Conservation (phyloP, 805 yeast genomes). For the Metschnikowia chrysomelidarum region DNA sequence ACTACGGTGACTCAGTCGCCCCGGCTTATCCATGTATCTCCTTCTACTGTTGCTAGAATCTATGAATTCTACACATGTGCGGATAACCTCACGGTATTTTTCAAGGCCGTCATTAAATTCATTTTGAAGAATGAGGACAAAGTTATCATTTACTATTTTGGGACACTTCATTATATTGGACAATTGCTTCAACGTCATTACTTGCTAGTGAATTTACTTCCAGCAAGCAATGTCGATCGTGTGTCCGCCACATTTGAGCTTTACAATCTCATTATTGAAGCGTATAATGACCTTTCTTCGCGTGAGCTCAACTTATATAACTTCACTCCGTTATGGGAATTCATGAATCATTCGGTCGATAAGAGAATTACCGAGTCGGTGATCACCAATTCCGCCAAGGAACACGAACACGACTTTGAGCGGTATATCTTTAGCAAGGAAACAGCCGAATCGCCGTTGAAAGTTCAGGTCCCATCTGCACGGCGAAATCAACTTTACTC, state of each 20-base stretch:
- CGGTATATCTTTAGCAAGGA: conserved; percentile 23
- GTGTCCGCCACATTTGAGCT: conserved; percentile 33
- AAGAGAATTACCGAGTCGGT: conserved; percentile 13
- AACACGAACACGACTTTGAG: conserved; percentile 4
- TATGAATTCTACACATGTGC: conserved; percentile 36
- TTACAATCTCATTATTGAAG: conserved; percentile 32
- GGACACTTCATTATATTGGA: conserved; percentile 36
- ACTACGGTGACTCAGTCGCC: conserved; percentile 32
- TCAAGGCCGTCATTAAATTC: conserved; percentile 33
- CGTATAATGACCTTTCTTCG: conserved; percentile 32
- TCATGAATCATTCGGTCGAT: conserved; percentile 29
- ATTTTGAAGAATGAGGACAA: conserved; percentile 40
- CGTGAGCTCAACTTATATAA: conserved; percentile 35
- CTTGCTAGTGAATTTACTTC: conserved; percentile 30
- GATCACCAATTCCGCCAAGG: conserved; percentile 1
- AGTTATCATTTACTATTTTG: conserved; percentile 41
- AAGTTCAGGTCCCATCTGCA: conserved; percentile 22
- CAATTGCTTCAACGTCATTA: conserved; percentile 23
- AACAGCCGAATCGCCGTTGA: conserved; percentile 37
- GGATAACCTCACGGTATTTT: conserved; percentile 41
- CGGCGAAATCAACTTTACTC: conserved; percentile 22
- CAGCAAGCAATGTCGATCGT: conserved; percentile 27
- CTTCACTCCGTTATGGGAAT: conserved; percentile 35
- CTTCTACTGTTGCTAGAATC: conserved; percentile 28
- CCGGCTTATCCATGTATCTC: conserved; percentile 35